A percentile compares a stretch with the other conserved stretches of the same genome.
phyloP scores from a whole-genome alignment of 352 stramenopile species.

The Blastocystis hominis region DNA sequence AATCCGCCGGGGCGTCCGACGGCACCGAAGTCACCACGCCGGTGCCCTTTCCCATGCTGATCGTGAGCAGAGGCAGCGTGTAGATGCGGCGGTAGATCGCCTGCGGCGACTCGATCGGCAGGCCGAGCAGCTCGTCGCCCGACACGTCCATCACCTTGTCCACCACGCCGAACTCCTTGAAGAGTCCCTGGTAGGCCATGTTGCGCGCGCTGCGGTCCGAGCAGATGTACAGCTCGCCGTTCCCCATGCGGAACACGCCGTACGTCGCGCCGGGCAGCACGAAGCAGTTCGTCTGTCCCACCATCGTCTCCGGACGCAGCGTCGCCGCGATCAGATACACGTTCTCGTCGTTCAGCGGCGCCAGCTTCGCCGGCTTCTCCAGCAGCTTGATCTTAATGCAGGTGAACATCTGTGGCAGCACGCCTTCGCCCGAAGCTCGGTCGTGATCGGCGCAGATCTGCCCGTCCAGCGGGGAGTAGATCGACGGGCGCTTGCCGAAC shows the following conservation, averaged over 20 bases:
- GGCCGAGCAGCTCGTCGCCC: constrained; percentile 87
- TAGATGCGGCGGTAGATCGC: constrained; percentile 96
- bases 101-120: constrained; percentile 86
- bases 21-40: constrained; percentile 96
- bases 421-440: constrained; percentile 88
- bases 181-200: constrained; percentile 64
- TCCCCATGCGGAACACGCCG: constrained; percentile 86
- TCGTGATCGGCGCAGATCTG: constrained; percentile 99
- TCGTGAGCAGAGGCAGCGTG: constrained; percentile 93
- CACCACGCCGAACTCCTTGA: constrained; percentile 68
- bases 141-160: constrained; percentile 73
- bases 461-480: constrained; percentile 92
- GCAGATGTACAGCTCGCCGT: constrained; percentile 79
- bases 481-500: constrained; percentile 92
- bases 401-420: constrained; percentile 97
- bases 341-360: constrained; percentile 64
- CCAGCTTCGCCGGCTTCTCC: constrained; percentile 69
- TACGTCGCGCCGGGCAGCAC: constrained; percentile 95
- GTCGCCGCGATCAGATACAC: constrained; percentile 94
- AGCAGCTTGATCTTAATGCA: constrained; percentile 90
- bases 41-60: constrained; percentile 97
- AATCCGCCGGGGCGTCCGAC: constrained; percentile 96
- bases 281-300: constrained; percentile 99
- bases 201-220: constrained; percentile 60
- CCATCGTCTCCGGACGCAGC: constrained; percentile 97